Evolutionary conservation across 441 rosid genomes (phyloP), one percentile per base, ranked within the genome.

Genomic region (Pelargonium citronellum): DNA sequence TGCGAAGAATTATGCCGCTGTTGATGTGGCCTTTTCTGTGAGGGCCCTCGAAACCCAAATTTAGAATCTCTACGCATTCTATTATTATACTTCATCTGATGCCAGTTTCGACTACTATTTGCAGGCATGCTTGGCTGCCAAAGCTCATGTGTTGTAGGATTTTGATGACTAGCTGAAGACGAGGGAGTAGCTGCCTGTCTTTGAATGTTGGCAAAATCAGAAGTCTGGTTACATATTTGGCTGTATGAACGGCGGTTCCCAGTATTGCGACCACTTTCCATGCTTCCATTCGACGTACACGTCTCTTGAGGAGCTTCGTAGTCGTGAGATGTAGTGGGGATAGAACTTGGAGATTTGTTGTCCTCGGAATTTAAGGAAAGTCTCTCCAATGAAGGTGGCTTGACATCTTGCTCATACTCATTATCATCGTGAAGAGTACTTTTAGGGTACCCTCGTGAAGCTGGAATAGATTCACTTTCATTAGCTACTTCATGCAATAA

Each of bases 21-120:
- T 70, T 73, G 81, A 72, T 79, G 71, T 9, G 27, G 64, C 69
- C 81, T 85, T 75, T 70, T 83, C 72, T 74, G 79, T 70, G 85
- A 68, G 71, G 77, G 80, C 69, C 89, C 91, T 39, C 73, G 80
- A 70, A 74, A 82, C 16, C 84, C 81, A 74, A 71, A 71, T 77
- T 77, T 86, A 17, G 64, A 70, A 72, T 89, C 95, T 76, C 80
- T 78, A 10, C 20, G 79, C 73, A 37, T 46, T 80, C 78, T 84
- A 67, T 78, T 79, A 1, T 74, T 20, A 41, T 79, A 73, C 74
- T 70, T 80, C 69, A 65, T 81, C 37, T 77, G 83, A 74, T 79
- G 68, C 83, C 83, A 77, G 61, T 70, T 77, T 63, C 70, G 78
- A 73, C 78, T 76, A 69, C 77, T 51, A 71, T 69, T 66, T 41